Evolutionary conservation across 2,329 filamentous ascomycete species (phyloP).

Genomic region (Rhinocladiella similis): DNA sequence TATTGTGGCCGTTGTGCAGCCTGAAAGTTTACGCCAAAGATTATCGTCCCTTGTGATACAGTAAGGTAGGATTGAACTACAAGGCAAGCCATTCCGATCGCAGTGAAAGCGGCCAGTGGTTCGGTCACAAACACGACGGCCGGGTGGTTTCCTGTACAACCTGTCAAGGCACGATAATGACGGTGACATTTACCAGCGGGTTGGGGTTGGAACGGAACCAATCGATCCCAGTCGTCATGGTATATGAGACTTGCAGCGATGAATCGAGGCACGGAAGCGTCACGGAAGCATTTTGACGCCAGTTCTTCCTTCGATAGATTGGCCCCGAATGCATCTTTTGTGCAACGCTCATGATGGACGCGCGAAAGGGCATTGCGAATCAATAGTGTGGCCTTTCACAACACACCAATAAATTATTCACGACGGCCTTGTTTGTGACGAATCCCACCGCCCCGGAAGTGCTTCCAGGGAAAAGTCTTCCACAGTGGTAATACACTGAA

Average conservation of each 20-base stretch:
- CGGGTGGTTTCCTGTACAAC: neutral
- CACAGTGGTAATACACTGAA: too few species aligned
- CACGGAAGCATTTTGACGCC: neutral
- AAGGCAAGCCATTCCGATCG: neutral
- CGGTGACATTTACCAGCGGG: constrained; percentile 1
- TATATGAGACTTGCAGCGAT: neutral
- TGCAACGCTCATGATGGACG: neutral
- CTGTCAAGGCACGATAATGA: neutral
- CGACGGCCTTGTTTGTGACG: too few species aligned
- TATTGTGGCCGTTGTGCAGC: too few species aligned
- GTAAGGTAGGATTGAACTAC: too few species aligned
- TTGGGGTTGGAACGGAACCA: neutral
- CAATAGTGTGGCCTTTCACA: too few species aligned
- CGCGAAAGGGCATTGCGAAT: too few species aligned
- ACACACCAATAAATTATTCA: too few species aligned
- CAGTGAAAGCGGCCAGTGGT: neutral
- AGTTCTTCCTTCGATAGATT: neutral
- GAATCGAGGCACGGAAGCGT: neutral
- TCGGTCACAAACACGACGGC: neutral
- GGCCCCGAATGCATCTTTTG: neutral
- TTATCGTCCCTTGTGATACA: too few species aligned
- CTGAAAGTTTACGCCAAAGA: too few species aligned
- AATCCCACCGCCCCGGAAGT: too few species aligned
- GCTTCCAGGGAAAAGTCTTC: too few species aligned
- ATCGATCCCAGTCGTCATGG: neutral